These are phyloP conservation scores for Amanita rimosa DNA, from an alignment of 768 basidiomycete species.

Conservation along the genomic window DNA sequence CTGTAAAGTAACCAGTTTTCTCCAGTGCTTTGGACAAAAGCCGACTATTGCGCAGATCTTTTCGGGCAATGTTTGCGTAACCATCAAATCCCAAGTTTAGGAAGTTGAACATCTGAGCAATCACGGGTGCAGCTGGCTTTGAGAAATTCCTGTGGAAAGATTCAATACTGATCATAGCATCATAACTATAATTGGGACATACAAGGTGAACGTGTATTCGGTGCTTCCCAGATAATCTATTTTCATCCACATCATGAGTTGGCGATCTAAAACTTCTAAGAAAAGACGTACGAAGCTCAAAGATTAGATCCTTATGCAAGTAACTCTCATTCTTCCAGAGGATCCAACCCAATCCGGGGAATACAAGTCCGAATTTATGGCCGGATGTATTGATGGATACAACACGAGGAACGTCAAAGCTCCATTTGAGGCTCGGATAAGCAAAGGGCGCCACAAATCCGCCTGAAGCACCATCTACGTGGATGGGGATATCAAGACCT, in stretches of 20 bases:
- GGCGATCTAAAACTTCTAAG: neutral
- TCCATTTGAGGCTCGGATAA: conserved; percentile 45
- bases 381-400: conserved; percentile 42
- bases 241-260: neutral
- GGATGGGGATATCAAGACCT: conserved; percentile 50
- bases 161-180: neutral
- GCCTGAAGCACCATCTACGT: conserved; percentile 56
- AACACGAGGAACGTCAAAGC: conserved; percentile 45
- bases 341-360: conserved; percentile 50
- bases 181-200: conserved; percentile 5
- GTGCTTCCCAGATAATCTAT: conserved; percentile 42
- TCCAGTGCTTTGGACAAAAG: conserved; percentile 47
- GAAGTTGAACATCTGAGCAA: conserved; percentile 52
- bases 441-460: conserved; percentile 58
- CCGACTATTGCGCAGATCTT: conserved; percentile 45
- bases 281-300: conserved; percentile 41
- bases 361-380: conserved; percentile 49
- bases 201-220: conserved; percentile 53
- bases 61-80: conserved; percentile 30
- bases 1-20: conserved; percentile 33
- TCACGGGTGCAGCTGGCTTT: conserved; percentile 44
- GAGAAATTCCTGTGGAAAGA: conserved; percentile 33
- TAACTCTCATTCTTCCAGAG: conserved; percentile 47
- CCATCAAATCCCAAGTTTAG: conserved; percentile 47
- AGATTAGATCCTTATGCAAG: conserved; percentile 53